Percentiles rank a stretch among this genome's conserved stretches.
These are phyloP conservation scores for Neospora caninum DNA, from an alignment of 169 alveolate species.

Conservation along the genomic window DNA sequence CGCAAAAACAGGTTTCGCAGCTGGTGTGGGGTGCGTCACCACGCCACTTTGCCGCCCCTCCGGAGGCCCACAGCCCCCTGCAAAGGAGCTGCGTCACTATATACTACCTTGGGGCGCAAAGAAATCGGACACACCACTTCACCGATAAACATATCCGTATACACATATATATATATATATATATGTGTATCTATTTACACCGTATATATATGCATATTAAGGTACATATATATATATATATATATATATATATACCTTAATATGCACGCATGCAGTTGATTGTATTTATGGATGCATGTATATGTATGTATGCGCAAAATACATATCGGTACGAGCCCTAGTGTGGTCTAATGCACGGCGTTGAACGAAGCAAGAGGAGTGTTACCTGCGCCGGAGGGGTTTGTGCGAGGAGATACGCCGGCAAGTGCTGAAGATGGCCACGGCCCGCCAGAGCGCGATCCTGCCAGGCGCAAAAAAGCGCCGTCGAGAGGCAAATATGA, in stretches of 20 bases:
- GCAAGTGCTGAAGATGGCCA: constrained; percentile 52
- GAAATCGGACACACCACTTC: no score
- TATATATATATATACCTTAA: background rate
- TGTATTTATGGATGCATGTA: background rate
- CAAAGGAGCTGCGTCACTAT: no score
- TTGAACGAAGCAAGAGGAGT: background rate
- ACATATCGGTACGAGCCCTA: no score
- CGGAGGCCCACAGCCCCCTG: no score
- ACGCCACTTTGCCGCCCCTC: no score
- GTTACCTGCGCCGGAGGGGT: constrained; percentile 45
- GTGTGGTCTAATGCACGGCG: background rate
- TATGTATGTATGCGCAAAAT: no score
- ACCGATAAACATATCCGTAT: background rate
- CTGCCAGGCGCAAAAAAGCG: background rate
- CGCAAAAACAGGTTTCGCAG: no score
- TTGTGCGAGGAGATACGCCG: constrained; percentile 49
- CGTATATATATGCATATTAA: background rate
- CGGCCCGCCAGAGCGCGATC: constrained; percentile 39
- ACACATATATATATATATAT: background rate
- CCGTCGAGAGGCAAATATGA: background rate
- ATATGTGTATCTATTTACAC: background rate
- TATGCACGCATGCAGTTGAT: background rate
- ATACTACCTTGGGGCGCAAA: no score
- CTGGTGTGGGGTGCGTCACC: no score
- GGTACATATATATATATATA: background rate